phyloP scores from a whole-genome alignment of 768 basidiomycete genomes.

The Pleurotus tuoliensis region DNA sequence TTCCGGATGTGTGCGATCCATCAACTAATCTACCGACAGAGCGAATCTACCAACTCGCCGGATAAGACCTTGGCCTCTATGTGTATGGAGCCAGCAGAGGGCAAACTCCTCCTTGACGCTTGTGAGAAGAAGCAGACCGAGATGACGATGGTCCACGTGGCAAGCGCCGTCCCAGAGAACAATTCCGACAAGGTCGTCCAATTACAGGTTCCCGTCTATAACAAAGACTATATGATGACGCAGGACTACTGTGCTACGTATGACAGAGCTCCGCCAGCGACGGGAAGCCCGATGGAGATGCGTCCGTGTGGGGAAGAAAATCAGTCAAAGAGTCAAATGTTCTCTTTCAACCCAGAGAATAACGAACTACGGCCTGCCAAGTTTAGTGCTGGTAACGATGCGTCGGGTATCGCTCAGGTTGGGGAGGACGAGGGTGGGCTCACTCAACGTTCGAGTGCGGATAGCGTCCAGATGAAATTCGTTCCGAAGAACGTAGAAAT shows the following conservation, averaged over 20 bases:
- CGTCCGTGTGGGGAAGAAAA: conserved; percentile 32
- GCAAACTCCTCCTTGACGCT: conserved; percentile 41
- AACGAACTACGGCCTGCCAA: conserved; percentile 55
- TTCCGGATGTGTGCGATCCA: background rate
- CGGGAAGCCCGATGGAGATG: conserved; percentile 48
- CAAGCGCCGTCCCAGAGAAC: background rate
- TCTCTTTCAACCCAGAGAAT: conserved; percentile 47
- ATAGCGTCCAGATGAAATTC: conserved; percentile 7
- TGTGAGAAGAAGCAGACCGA: conserved; percentile 43
- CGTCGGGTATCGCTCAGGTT: conserved; percentile 33
- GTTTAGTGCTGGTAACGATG: conserved; percentile 25
- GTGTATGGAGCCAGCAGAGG: conserved; percentile 23
- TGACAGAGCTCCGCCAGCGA: conserved; percentile 42
- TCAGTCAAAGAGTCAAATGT: conserved; percentile 49
- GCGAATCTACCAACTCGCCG: conserved; percentile 5
- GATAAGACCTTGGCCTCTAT: conserved; percentile 35
- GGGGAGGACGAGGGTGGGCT: conserved; percentile 21
- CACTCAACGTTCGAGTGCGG: background rate
- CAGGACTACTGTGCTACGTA: conserved; percentile 58
- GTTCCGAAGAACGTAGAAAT: conserved; percentile 7
- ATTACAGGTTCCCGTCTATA: conserved; percentile 35
- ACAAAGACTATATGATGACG: conserved; percentile 28
- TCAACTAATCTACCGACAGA: background rate
- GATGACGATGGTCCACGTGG: conserved; percentile 32
- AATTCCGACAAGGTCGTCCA: conserved; percentile 16